Percentiles rank a stretch among this genome's conserved stretches.
Evolutionary conservation across 2,329 filamentous ascomycete genomes (phyloP).

Genomic region (Ceratocystis lukuohia): DNA sequence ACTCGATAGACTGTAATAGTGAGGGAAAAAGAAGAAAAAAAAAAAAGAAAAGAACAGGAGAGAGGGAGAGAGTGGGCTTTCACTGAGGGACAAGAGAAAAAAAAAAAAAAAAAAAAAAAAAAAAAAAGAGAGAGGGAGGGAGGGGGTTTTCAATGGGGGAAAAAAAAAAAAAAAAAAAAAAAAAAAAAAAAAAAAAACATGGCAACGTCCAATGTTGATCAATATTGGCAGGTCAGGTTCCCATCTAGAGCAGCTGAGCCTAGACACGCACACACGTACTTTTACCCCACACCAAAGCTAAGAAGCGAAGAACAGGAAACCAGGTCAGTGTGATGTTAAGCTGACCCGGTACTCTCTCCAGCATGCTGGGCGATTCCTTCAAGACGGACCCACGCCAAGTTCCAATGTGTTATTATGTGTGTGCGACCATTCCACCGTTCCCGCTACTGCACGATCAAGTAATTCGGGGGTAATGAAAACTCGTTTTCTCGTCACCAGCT

Average conservation of each 20-base stretch:
- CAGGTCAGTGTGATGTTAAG: neutral
- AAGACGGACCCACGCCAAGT: neutral
- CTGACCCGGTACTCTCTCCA: neutral
- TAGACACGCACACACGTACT: neutral
- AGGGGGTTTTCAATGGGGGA: too few species aligned
- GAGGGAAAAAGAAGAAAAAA: too few species aligned
- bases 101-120: too few species aligned
- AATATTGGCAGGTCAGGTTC: too few species aligned
- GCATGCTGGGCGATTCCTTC: neutral
- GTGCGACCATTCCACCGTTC: neutral
- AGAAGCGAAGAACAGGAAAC: neutral
- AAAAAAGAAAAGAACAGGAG: neutral
- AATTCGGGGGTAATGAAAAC: constrained; percentile 17
- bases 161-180: too few species aligned
- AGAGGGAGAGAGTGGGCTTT: neutral
- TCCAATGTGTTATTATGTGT: neutral
- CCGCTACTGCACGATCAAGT: constrained; percentile 13
- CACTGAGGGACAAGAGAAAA: neutral
- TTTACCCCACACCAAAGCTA: neutral
- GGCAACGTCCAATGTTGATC: too few species aligned
- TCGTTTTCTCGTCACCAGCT: neutral
- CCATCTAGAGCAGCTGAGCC: neutral
- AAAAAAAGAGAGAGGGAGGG: too few species aligned
- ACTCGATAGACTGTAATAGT: neutral
- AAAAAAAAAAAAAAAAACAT: too few species aligned